phyloP scores from a whole-genome alignment of 345 rosid genomes.

The Alliaria petiolata region DNA sequence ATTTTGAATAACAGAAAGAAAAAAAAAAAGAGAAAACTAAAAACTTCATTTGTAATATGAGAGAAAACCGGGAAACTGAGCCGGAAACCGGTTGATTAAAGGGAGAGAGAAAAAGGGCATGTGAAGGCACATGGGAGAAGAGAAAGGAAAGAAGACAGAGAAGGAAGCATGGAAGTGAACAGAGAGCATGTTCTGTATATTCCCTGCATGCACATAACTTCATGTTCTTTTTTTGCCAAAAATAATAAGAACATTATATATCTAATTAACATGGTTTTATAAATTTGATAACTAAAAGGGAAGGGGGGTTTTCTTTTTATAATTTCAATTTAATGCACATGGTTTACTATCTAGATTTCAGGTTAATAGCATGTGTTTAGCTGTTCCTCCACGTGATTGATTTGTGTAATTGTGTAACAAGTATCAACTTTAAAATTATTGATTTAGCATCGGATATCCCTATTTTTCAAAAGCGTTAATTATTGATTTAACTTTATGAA shows the following conservation, averaged over 20 bases:
- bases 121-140: conserved; percentile 33
- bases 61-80: conserved; percentile 17
- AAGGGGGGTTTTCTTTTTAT: background rate
- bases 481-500: background rate
- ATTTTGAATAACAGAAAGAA: background rate
- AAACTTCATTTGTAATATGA: background rate
- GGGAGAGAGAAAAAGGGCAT: conserved; percentile 14
- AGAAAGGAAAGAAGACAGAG: conserved; percentile 18
- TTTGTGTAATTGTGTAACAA: background rate
- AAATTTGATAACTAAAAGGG: background rate
- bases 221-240: background rate
- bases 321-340: conserved; percentile 23
- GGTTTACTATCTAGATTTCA: conserved; percentile 21
- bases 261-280: background rate
- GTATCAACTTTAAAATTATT: background rate
- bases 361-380: conserved; percentile 30
- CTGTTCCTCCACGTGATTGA: conserved; percentile 30
- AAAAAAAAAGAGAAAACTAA: background rate
- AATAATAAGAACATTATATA: background rate
- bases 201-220: conserved; percentile 33
- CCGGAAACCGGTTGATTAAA: conserved; percentile 5
- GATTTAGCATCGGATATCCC: background rate
- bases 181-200: conserved; percentile 34
- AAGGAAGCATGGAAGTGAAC: conserved; percentile 21
- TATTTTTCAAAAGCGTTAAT: background rate